Conservation (phyloP, 306 rosid genomes). For the Heteromeles arbutifolia region DNA sequence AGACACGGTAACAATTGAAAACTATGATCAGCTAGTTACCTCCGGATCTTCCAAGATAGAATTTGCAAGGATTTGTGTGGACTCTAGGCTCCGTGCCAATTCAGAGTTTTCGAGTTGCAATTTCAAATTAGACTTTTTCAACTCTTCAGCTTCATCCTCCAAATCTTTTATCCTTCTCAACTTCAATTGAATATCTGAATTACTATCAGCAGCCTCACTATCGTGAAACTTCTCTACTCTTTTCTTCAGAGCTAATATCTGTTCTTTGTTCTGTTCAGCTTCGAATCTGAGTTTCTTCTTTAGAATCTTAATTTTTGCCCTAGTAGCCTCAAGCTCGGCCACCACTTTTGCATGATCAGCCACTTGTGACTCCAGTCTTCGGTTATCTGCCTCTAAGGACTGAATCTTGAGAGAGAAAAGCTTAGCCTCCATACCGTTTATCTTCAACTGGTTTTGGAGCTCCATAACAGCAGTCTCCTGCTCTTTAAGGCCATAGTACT, state of each 20-base stretch:
- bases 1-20: background rate
- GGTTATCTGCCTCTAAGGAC: conserved; percentile 63
- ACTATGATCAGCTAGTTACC: conserved; percentile 30
- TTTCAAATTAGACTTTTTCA: conserved; percentile 44
- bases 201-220: conserved; percentile 34
- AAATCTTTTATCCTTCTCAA: conserved; percentile 45
- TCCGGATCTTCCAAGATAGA: conserved; percentile 58
- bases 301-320: conserved; percentile 49
- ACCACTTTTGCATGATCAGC: conserved; percentile 42
- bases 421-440: conserved; percentile 69
- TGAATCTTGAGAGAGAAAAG: conserved; percentile 69
- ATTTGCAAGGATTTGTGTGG: conserved; percentile 75
- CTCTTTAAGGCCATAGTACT: conserved; percentile 79
- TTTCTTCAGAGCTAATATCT: conserved; percentile 50
- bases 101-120: conserved; percentile 60
- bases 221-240: conserved; percentile 63
- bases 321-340: conserved; percentile 67
- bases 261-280: conserved; percentile 69
- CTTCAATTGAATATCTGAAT: conserved; percentile 30
- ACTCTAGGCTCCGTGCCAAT: conserved; percentile 59
- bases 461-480: conserved; percentile 78
- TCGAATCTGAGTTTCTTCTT: conserved; percentile 67
- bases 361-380: conserved; percentile 45
- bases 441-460: conserved; percentile 69
- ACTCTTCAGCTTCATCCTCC: conserved; percentile 50